phyloP scores from a whole-genome alignment of 345 rosid species.

The Melaleuca quinquenervia region DNA sequence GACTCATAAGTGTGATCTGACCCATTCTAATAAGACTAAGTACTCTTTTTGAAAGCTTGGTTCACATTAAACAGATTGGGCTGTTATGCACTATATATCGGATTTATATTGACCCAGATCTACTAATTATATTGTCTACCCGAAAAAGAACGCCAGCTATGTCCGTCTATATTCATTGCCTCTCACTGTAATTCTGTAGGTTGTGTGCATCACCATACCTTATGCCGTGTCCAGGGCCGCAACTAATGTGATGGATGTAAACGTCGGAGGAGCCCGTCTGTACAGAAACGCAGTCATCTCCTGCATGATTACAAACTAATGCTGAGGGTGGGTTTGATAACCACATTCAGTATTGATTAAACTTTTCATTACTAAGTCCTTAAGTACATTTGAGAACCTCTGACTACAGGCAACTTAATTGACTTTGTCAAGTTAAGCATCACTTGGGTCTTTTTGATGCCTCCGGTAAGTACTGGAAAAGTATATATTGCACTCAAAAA shows the following conservation, averaged over 20 bases:
- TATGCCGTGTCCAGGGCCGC: conserved; percentile 96
- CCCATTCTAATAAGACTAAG: background rate
- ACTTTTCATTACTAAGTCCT: background rate
- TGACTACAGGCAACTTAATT: background rate
- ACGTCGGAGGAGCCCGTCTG: conserved; percentile 79
- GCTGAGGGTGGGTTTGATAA: background rate
- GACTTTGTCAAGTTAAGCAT: background rate
- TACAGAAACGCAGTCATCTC: conserved; percentile 90
- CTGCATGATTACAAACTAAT: conserved; percentile 13
- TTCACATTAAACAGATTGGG: background rate
- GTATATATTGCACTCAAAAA: background rate
- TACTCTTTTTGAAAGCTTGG: background rate
- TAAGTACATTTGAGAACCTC: background rate
- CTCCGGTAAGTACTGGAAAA: background rate
- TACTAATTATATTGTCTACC: no score
- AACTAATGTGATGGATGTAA: conserved; percentile 60
- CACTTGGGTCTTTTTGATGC: background rate
- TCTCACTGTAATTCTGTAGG: no score
- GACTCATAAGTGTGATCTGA: background rate
- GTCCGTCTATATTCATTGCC: no score
- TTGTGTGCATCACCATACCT: conserved; percentile 26
- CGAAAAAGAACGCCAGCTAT: no score
- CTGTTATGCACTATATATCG: background rate
- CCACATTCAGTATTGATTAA: background rate
- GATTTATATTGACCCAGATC: background rate